These are phyloP conservation scores for Capsicum pubescens DNA, from an alignment of 257 asterid species.

Conservation along the genomic window DNA sequence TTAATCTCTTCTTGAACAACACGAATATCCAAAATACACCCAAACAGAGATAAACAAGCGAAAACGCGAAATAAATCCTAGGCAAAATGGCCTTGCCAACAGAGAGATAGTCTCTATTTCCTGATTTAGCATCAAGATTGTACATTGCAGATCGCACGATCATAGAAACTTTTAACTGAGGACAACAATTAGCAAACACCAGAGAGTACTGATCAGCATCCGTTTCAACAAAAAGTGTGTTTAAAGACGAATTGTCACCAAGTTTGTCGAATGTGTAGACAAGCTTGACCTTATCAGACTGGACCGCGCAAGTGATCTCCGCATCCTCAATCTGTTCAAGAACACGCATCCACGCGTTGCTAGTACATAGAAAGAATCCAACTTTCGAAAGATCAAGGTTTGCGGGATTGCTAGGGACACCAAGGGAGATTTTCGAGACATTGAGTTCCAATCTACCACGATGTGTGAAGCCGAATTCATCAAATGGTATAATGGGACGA, in stretches of 20 bases:
- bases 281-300: conserved; percentile 52
- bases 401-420: conserved; percentile 43
- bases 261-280: conserved; percentile 62
- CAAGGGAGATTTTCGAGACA: conserved; percentile 52
- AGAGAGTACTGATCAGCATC: conserved; percentile 83
- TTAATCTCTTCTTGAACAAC: conserved; percentile 62
- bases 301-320: conserved; percentile 68
- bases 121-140: conserved; percentile 62
- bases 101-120: conserved; percentile 72
- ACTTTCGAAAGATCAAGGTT: conserved; percentile 52
- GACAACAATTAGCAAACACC: conserved; percentile 72
- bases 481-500: conserved; percentile 73
- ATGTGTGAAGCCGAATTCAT: conserved; percentile 87
- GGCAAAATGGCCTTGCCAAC: conserved; percentile 76
- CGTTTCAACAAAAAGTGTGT: conserved; percentile 45
- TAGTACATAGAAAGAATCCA: conserved; percentile 85
- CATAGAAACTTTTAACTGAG: conserved; percentile 63
- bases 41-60: conserved; percentile 55
- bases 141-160: conserved; percentile 72
- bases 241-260: conserved; percentile 40
- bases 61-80: conserved; percentile 64
- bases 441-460: conserved; percentile 80
- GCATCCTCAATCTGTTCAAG: conserved; percentile 75
- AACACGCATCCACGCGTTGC: conserved; percentile 71
- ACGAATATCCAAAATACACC: conserved; percentile 59